Evolutionary conservation across 805 yeast species (phyloP), one percentile per base, ranked within the genome.

Genomic region (Suhomyces canberraensis): DNA sequence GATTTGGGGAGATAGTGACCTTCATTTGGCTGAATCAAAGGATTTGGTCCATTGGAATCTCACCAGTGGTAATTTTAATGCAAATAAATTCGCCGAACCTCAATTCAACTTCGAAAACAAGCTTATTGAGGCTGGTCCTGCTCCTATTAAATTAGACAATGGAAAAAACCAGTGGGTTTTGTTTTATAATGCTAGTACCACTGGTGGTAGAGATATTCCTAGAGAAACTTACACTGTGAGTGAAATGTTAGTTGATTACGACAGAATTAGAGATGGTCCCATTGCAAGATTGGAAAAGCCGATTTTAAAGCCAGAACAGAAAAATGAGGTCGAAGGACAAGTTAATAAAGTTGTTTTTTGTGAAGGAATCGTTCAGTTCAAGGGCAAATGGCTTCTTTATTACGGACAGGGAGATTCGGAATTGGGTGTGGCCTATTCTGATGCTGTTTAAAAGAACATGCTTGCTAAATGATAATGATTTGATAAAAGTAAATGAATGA

Each of bases 391-490:
- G 73, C 54, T 66, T 21, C 47, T 67, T 15, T 67, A 67, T 45
- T 66, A 41, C 39, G 73, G 73, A n/a, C 69, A 66, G 43, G 71
- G 69, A 8, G 73, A 67, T 42, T 52, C 63, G 3, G 66, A 62
- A 37, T 48, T 67, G 34, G 71, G 73, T 1, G 72, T 67, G 13
- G 73, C 73, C 18, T 57, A 58, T n/a, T 54, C 62, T 7, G 36
- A 33, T 6, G 42, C 22, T 7, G 14, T n/a, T 9, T 24, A 24
- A 24, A 24, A 24, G 7, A n/a, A n/a, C n/a, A n/a, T n/a, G n/a
- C n/a, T n/a, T n/a, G n/a, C n/a, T n/a, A n/a, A n/a, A n/a, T n/a
- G n/a, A n/a, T n/a, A n/a, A n/a, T n/a, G n/a, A n/a, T n/a, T n/a
- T n/a, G n/a, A n/a, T n/a, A n/a, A n/a, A n/a, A n/a, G n/a, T n/a